A percentile compares a stretch with the other conserved stretches of the same genome.
Evolutionary conservation across 768 basidiomycete genomes (phyloP).

Genomic region (Mycena chlorophos): DNA sequence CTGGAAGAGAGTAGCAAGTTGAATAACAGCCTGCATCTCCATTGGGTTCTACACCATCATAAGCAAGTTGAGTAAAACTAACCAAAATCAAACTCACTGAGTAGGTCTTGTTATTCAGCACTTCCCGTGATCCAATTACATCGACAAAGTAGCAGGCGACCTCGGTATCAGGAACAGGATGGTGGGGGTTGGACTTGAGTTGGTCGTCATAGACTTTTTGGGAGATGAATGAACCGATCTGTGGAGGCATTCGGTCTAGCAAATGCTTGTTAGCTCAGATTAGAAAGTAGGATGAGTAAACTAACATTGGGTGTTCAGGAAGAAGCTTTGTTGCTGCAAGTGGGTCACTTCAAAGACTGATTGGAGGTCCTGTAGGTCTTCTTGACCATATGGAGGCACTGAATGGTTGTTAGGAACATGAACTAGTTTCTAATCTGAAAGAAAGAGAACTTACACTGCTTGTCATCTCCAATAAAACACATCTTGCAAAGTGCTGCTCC

Average conservation of each 20-base stretch:
- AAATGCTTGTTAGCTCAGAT: constrained; percentile 15
- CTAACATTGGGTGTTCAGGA: constrained; percentile 78
- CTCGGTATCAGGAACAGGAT: constrained; percentile 45
- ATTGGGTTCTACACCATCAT: constrained; percentile 50
- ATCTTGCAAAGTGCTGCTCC: constrained; percentile 46
- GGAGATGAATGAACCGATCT: constrained; percentile 76
- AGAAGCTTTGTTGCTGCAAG: constrained; percentile 46
- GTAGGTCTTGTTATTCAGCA: constrained; percentile 24
- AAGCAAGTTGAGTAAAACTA: constrained; percentile 1
- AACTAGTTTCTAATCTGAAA: constrained; percentile 17
- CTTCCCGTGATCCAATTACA: constrained; percentile 40
- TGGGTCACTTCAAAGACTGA: constrained; percentile 80
- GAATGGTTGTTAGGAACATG: constrained; percentile 14
- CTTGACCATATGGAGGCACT: constrained; percentile 84
- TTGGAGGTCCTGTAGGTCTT: constrained; percentile 60
- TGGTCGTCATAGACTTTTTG: constrained; percentile 59
- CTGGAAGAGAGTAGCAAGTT: constrained; percentile 59
- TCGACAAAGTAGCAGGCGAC: constrained; percentile 70
- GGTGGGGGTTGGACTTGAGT: constrained; percentile 54
- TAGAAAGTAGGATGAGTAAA: constrained; percentile 15
- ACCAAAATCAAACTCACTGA: constrained; percentile 37
- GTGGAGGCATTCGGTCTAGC: constrained; percentile 80
- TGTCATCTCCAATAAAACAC: constrained; percentile 67
- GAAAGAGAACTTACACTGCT: constrained; percentile 50
- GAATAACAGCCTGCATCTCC: constrained; percentile 58